These are phyloP conservation scores for Penicillium maclennaniae DNA, from an alignment of 495 filamentous ascomycete genomes.

Conservation along the genomic window DNA sequence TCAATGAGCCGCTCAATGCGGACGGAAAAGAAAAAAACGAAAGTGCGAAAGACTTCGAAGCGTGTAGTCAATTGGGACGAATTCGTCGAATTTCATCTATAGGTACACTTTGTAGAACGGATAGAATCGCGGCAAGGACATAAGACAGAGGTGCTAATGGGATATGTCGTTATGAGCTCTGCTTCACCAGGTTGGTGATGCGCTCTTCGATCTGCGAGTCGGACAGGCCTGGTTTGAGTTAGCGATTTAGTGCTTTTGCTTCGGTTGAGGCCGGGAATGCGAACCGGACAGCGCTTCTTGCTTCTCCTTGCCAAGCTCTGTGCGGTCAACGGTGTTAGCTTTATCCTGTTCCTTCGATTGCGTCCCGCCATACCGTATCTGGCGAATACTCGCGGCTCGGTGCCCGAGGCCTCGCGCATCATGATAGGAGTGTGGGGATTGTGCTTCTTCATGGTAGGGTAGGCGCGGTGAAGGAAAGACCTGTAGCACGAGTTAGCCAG, in stretches of 20 bases:
- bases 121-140: constrained; percentile 25
- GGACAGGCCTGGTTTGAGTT: constrained; percentile 60
- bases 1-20: background rate
- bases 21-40: background rate
- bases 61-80: constrained; percentile 1
- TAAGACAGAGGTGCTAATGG: constrained; percentile 16
- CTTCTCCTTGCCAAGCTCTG: constrained; percentile 87
- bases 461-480: constrained; percentile 83
- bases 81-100: constrained; percentile 36
- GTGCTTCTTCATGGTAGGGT: constrained; percentile 99
- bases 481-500: constrained; percentile 42
- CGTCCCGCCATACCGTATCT: constrained; percentile 70
- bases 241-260: constrained; percentile 5
- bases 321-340: constrained; percentile 7
- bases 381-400: constrained; percentile 80
- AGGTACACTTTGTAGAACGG: constrained; percentile 37
- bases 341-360: background rate
- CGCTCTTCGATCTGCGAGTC: constrained; percentile 91
- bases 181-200: constrained; percentile 77
- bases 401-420: constrained; percentile 83
- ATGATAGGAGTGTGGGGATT: constrained; percentile 94
- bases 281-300: constrained; percentile 74
- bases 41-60: background rate
- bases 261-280: constrained; percentile 9
- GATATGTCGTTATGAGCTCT: constrained; percentile 31